A percentile compares a stretch with the other conserved stretches of the same genome.
phyloP scores from a whole-genome alignment of 2,329 filamentous ascomycete genomes.

The Calonectria naviculata region DNA sequence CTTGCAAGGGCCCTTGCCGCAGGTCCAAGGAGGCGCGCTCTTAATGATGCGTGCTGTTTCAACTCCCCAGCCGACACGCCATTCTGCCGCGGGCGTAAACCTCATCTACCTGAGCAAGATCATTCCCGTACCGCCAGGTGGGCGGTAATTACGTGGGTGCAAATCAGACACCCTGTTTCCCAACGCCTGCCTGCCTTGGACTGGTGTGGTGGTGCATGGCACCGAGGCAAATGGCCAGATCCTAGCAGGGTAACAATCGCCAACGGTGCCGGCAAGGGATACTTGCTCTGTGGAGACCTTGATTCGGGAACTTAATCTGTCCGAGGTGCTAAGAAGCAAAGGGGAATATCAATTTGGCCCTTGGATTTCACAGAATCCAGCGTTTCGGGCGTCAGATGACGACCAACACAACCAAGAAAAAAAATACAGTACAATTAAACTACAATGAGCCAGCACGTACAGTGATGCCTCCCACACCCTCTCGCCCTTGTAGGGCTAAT shows the following conservation, averaged over 20 bases:
- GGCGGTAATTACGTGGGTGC: not conserved
- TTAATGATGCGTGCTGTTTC: not conserved
- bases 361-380: not conserved
- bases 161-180: slow-evolving; percentile 2
- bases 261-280: not conserved
- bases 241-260: not conserved
- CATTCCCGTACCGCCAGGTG: not conserved
- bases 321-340: not conserved
- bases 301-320: not conserved
- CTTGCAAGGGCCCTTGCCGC: not conserved
- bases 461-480: not conserved
- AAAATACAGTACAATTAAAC: not conserved
- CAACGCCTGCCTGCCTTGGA: not conserved
- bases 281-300: not conserved
- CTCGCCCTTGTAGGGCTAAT: slow-evolving; percentile 1
- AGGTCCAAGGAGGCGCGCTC: not conserved
- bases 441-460: not conserved
- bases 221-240: not conserved
- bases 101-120: not conserved
- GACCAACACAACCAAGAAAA: slow-evolving; percentile 11
- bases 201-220: not conserved
- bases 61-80: not conserved
- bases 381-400: not conserved
- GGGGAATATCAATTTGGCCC: not conserved
- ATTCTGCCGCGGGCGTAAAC: not conserved